Evolutionary conservation across 805 yeast species (phyloP).

Genomic region (Candida insectalens): DNA sequence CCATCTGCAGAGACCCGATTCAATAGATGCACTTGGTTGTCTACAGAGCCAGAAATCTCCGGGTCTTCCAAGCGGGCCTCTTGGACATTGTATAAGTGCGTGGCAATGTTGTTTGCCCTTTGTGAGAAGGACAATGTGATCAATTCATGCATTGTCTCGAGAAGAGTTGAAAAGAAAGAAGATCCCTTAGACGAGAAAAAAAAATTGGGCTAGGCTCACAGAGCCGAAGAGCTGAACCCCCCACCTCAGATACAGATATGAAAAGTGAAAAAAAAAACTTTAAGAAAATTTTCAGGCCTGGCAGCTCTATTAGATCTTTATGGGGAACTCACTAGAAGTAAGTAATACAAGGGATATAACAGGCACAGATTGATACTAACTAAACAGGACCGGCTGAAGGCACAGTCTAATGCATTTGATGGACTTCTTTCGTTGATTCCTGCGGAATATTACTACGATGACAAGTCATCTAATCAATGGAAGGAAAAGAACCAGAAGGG

Average conservation of each 20-base stretch:
- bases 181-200: too few species aligned
- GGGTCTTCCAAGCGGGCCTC: conserved; percentile 46
- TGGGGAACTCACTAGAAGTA: conserved; percentile 13
- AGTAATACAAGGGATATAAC: background rate
- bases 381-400: conserved; percentile 59
- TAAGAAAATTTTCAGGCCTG: background rate
- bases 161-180: too few species aligned
- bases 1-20: conserved; percentile 13
- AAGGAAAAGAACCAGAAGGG: too few species aligned
- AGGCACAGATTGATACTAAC: conserved; percentile 2
- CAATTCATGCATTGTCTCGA: conserved; percentile 62
- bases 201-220: too few species aligned
- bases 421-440: conserved; percentile 87
- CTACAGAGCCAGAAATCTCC: background rate
- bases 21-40: conserved; percentile 2
- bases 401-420: conserved; percentile 75
- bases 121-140: conserved; percentile 69
- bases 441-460: conserved; percentile 89
- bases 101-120: conserved; percentile 58
- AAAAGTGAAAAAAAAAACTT: background rate
- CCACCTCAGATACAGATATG: too few species aligned
- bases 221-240: too few species aligned
- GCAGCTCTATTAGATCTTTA: conserved; percentile 1
- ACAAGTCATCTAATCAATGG: conserved; percentile 86
- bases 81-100: conserved; percentile 78